Evolutionary conservation across 2,329 filamentous ascomycete species (phyloP).

Genomic region (Elsinoe ampelina): DNA sequence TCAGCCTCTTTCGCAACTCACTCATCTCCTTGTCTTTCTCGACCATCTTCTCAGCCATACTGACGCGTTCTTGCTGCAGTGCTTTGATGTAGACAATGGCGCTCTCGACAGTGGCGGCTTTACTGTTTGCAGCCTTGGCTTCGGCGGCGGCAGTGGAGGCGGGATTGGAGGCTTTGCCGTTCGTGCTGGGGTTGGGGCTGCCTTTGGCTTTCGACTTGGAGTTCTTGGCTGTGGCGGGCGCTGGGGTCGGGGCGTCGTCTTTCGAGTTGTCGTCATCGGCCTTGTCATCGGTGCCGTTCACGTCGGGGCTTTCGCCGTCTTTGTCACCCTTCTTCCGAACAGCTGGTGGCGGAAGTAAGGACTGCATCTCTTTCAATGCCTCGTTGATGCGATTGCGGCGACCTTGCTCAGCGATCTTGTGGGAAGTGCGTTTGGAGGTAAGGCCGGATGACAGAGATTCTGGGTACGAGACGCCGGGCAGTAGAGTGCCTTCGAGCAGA

Average conservation of each 20-base stretch:
- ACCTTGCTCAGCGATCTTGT: slow-evolving; percentile 96
- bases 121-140: slow-evolving; percentile 61
- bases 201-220: not conserved
- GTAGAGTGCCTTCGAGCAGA: slow-evolving; percentile 82
- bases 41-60: slow-evolving; percentile 20
- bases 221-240: no score
- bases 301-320: slow-evolving; percentile 34
- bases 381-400: slow-evolving; percentile 91
- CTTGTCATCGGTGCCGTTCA: slow-evolving; percentile 30
- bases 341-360: slow-evolving; percentile 54
- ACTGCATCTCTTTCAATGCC: slow-evolving; percentile 83
- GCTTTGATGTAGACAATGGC: slow-evolving; percentile 92
- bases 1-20: slow-evolving; percentile 12
- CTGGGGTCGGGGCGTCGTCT: slow-evolving; percentile 19
- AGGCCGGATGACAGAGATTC: slow-evolving; percentile 86
- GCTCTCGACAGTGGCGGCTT: slow-evolving; percentile 94
- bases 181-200: slow-evolving; percentile 16
- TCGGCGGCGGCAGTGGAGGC: slow-evolving; percentile 20
- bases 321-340: not conserved
- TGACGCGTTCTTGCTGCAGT: slow-evolving; percentile 51
- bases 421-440: slow-evolving; percentile 91
- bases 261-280: slow-evolving; percentile 33
- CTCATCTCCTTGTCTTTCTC: slow-evolving; percentile 25
- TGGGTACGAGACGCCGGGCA: slow-evolving; percentile 75
- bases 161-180: slow-evolving; percentile 20